Base-by-base conservation (phyloP, 129 eudicot species). In the Flaveria linearis region DNA sequence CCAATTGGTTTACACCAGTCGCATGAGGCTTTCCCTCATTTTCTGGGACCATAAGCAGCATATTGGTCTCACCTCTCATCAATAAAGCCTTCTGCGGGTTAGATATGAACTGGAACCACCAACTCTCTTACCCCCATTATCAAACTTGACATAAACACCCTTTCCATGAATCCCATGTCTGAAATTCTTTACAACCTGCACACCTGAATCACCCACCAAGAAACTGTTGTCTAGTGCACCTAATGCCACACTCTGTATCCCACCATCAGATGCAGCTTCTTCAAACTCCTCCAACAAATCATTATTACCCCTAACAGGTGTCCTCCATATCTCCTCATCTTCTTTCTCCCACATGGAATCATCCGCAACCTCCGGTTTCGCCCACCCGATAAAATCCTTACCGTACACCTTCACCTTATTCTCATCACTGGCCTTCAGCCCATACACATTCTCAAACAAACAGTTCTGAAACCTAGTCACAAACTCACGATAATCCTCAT, bases 181-280 rank as follows among this genome's bases (percentile, higher is more conserved):
- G 47, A 93, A 93, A 71, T 93, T 93, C 96, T 88, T 93, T 39
- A 93, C 98, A 64, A 93, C 98, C 82, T 93, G 98, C 74, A 93
- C 94, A 18, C 98, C 96, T 1, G 86, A 76, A 79, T 84, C 83
- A 67, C 78, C 83, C 39, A 93, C 98, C 51, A 93, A 70, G 46
- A 93, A 93, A 87, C 98, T 93, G 69, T 93, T 93, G 81, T 93
- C 98, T 73, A 93, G 69, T 12, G 97, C 98, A 28, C 98, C 98
- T 52, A 93, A 87, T 0, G 98, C 91, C 81, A 90, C 71, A 83
- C 97, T 93, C 89, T 87, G 95, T 68, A 90, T 92, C 16, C 92
- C 97, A 3, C 91, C 94, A 62, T 86, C 91, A 7, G 82, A 42
- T 0, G 96, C 95, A 0, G 88, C 98, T 79, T 90, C 98, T 78